phyloP scores from a whole-genome alignment of 2,329 filamentous ascomycete genomes.

The Bertia moriformis region DNA sequence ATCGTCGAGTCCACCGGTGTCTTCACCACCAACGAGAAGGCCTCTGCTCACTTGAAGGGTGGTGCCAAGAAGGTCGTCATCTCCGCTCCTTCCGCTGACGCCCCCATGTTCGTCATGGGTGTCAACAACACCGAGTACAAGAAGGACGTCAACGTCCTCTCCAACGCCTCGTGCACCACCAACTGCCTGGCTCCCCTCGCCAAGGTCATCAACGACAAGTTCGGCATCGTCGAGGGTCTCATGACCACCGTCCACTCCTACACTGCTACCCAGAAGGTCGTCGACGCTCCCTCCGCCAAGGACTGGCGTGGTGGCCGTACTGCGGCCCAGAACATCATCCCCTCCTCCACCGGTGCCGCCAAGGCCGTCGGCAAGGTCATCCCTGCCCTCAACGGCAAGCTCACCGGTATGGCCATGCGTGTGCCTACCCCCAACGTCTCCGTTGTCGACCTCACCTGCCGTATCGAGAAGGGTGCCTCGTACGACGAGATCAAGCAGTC shows the following conservation, averaged over 20 bases:
- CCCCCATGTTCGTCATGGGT: constrained; percentile 99
- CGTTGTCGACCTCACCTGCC: constrained; percentile 91
- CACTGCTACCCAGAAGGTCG: constrained; percentile 99
- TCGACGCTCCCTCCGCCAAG: constrained; percentile 93
- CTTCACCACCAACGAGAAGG: constrained; percentile 98
- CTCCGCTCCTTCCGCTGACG: constrained; percentile 83
- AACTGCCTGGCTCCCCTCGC: constrained; percentile 99
- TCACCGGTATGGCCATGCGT: constrained; percentile 99
- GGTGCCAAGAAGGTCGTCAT: constrained; percentile 97
- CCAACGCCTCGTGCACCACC: constrained; percentile 99
- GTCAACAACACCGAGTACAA: constrained; percentile 95
- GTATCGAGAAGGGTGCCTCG: constrained; percentile 74
- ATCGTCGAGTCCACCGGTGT: constrained; percentile 96
- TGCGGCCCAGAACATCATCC: constrained; percentile 99
- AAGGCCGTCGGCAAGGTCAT: constrained; percentile 99
- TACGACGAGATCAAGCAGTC: constrained; percentile 88
- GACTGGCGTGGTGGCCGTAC: constrained; percentile 99
- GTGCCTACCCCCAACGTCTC: constrained; percentile 98
- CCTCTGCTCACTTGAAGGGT: constrained; percentile 81
- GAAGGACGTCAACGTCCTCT: constrained; percentile 80
- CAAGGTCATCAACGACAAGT: constrained; percentile 99
- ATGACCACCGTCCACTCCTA: constrained; percentile 99
- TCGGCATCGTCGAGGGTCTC: constrained; percentile 90
- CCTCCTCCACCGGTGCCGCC: constrained; percentile 94
- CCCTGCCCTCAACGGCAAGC: constrained; percentile 93